Conservation (phyloP, 108 stramenopile genomes). For the Chaetoceros tenuissimus region DNA sequence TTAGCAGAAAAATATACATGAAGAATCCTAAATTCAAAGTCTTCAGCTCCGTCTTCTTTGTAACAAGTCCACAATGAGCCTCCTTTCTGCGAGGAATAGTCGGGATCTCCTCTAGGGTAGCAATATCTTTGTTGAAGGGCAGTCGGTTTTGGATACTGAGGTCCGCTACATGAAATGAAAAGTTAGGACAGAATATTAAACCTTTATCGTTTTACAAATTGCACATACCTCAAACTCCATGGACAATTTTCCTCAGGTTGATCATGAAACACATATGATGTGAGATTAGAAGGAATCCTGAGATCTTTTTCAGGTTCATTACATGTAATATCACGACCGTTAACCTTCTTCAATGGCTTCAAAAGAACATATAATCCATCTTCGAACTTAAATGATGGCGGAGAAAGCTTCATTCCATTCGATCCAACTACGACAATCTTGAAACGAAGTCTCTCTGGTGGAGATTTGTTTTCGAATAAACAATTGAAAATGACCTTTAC, state of each 20-base stretch:
- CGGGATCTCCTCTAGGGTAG: conserved; percentile 57
- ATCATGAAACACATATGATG: conserved; percentile 22
- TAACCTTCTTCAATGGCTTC: conserved; percentile 31
- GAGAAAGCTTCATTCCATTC: conserved; percentile 50
- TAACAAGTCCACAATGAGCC: conserved; percentile 55
- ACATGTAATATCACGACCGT: not conserved
- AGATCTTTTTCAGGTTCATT: conserved; percentile 1
- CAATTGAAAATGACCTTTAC: conserved; percentile 60
- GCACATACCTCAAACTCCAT: conserved; percentile 61
- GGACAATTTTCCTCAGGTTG: conserved; percentile 25
- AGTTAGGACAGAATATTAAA: not conserved
- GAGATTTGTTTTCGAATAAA: conserved; percentile 28
- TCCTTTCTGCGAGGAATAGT: conserved; percentile 51
- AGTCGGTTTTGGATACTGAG: conserved; percentile 45
- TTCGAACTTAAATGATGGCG: conserved; percentile 61
- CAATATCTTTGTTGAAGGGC: conserved; percentile 76
- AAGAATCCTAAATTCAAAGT: conserved; percentile 48
- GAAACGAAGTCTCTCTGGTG: conserved; percentile 47
- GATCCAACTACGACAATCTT: conserved; percentile 48
- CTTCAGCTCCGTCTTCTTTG: conserved; percentile 38
- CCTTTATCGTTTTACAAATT: no score
- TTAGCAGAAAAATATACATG: conserved; percentile 77
- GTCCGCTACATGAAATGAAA: not conserved
- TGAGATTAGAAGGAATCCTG: conserved; percentile 33
- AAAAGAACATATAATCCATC: conserved; percentile 71